Evolutionary conservation across 176 grass and related monocot species (phyloP).

Genomic region (Poa pratensis): DNA sequence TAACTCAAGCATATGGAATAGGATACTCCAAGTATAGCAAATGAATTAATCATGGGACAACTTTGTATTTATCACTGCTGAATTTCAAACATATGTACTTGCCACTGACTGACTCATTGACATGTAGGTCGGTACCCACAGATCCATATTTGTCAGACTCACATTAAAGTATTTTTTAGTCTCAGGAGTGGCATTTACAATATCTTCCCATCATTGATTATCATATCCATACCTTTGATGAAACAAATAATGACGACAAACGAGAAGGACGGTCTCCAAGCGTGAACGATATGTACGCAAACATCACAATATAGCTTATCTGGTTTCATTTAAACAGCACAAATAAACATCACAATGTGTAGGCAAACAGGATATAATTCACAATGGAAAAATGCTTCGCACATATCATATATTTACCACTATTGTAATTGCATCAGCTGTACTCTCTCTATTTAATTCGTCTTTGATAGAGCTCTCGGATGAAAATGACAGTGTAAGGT

Average conservation of each 20-base stretch:
- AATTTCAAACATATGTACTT: slow-evolving; percentile 14
- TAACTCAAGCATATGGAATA: slow-evolving; percentile 26
- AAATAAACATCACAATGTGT: slow-evolving; percentile 33
- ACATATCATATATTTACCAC: slow-evolving; percentile 60
- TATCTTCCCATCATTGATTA: slow-evolving; percentile 12
- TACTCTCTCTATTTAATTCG: slow-evolving; percentile 92
- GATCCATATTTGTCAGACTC: neutral
- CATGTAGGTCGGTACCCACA: neutral
- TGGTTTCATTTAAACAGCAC: slow-evolving; percentile 57
- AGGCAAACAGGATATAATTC: slow-evolving; percentile 28
- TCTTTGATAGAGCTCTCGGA: slow-evolving; percentile 95
- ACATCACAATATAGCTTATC: slow-evolving; percentile 99
- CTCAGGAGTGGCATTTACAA: slow-evolving; percentile 7
- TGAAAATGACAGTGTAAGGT: slow-evolving; percentile 90
- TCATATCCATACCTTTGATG: slow-evolving; percentile 76
- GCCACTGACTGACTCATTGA: neutral
- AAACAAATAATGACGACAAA: slow-evolving; percentile 73
- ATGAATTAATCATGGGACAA: slow-evolving; percentile 26
- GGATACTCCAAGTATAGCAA: neutral
- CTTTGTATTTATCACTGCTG: slow-evolving; percentile 9
- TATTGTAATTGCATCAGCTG: slow-evolving; percentile 91
- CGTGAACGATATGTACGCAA: slow-evolving; percentile 92
- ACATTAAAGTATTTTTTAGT: slow-evolving; percentile 13
- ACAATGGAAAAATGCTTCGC: slow-evolving; percentile 35
- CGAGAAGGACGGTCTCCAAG: slow-evolving; percentile 71